Evolutionary conservation across 495 filamentous ascomycete species (phyloP).

Genomic region (Sordaria brevicollis): DNA sequence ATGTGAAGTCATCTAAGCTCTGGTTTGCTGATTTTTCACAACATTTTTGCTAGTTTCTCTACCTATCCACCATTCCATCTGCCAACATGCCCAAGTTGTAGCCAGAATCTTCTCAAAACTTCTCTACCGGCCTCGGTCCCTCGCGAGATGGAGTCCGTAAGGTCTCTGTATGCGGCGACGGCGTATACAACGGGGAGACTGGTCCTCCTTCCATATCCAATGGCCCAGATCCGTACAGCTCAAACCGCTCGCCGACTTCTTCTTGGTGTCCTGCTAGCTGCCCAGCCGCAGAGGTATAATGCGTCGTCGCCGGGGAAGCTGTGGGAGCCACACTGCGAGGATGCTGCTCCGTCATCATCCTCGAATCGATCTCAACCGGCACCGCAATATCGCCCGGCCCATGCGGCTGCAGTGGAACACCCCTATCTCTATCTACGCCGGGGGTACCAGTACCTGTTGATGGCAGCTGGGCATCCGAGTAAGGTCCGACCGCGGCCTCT

Average conservation of each 20-base stretch:
- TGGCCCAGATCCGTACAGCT: slow-evolving; percentile 16
- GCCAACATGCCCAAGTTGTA: neutral
- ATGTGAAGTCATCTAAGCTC: neutral
- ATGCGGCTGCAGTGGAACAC: slow-evolving; percentile 18
- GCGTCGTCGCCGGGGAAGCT: slow-evolving; percentile 21
- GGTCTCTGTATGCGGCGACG: neutral
- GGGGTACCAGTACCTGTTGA: slow-evolving; percentile 11
- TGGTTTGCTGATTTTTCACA: too few species aligned
- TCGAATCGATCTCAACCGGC: slow-evolving; percentile 26
- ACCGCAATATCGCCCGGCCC: slow-evolving; percentile 21
- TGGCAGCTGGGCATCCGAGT: slow-evolving; percentile 14
- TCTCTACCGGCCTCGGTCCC: neutral
- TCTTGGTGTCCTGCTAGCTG: neutral
- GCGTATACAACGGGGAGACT: neutral
- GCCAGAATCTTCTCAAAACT: neutral
- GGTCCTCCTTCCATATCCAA: neutral
- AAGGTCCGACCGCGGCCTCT: slow-evolving; percentile 23
- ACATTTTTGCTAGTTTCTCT: too few species aligned
- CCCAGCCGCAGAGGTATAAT: slow-evolving; percentile 5
- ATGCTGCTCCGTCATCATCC: slow-evolving; percentile 2
- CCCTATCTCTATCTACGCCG: slow-evolving; percentile 4
- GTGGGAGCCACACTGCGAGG: slow-evolving; percentile 18
- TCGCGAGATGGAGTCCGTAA: neutral
- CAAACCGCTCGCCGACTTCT: slow-evolving; percentile 7
- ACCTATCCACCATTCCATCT: too few species aligned